Evolutionary conservation across 129 eudicot species (phyloP), one percentile per base, ranked within the genome.

Genomic region (Helianthus tuberosus): DNA sequence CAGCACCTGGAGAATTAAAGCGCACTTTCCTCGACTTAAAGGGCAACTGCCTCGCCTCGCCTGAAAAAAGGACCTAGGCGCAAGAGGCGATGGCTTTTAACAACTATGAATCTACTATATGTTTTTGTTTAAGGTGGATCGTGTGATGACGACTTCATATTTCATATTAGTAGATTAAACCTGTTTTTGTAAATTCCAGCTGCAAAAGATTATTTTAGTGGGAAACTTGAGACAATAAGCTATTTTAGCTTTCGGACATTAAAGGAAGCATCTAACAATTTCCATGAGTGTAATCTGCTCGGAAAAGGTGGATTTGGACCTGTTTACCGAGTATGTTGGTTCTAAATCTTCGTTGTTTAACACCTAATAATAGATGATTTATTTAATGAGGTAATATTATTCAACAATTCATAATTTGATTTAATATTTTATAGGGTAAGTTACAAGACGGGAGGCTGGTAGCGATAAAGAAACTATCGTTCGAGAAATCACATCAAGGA

Each of bases 281-380:
- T 89, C 72, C 72, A 87, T 50, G 86, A 75, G 64, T 32, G 62
- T 66, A 82, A 87, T 79, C 83, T 89, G 57, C 90, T 89, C 5
- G 96, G 96, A 8, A 73, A 85, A 82, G 96, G 96, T 66, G 96
- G 92, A 75, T 89, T 89, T 73, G 96, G 96, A 36, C 96, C 88
- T 0, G 96, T 89, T 54, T 87, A 82, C 78, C 55, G 76, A 86
- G 96, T 89, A 78, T 27, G 64, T 68, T 35, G 11, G 66, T 53
- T 68, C 14, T 8, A 39, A 62, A 10, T 50, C 38, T 13, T 46
- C 3, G 15, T 54, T 27, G 6, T n/a, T 20, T 52, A 64, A 38
- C 53, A 66, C 70, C 61, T 10, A 17, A 36, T 68, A 38, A 61
- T 68, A 36, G 15, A 10, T 5, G 41, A 27, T 27, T 27, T 27